A percentile compares a stretch with the other conserved stretches of the same genome.
These are phyloP conservation scores for Diaporthe ilicicola DNA, from an alignment of 2,329 filamentous ascomycete genomes.

Conservation along the genomic window DNA sequence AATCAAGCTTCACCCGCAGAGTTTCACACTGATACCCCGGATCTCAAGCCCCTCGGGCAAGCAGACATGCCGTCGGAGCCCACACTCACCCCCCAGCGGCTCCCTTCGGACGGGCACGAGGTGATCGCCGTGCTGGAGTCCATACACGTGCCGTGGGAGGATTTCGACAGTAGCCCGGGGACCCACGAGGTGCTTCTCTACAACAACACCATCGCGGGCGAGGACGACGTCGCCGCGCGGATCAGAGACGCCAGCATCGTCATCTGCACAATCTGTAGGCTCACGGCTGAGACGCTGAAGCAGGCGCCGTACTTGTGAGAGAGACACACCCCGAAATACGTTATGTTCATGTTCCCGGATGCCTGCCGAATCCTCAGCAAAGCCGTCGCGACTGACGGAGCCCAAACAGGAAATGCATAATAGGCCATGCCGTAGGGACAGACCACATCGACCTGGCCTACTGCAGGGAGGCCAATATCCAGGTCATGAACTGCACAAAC, in stretches of 20 bases:
- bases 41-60: neutral
- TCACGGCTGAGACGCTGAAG: conserved; percentile 34
- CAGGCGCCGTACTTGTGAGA: conserved; percentile 38
- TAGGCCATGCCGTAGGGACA: conserved; percentile 37
- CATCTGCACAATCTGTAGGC: conserved; percentile 37
- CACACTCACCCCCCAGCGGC: conserved; percentile 11
- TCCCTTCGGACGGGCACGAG: conserved; percentile 28
- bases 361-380: too few species aligned
- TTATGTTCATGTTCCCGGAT: too few species aligned
- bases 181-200: conserved; percentile 31
- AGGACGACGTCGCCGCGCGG: conserved; percentile 32
- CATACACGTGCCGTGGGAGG: conserved; percentile 31
- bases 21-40: too few species aligned
- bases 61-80: conserved; percentile 20
- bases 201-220: conserved; percentile 19
- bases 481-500: conserved; percentile 36
- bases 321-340: too few species aligned
- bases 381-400: neutral
- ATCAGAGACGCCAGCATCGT: conserved; percentile 40
- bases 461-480: conserved; percentile 35
- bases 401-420: conserved; percentile 36
- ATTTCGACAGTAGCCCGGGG: conserved; percentile 4
- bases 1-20: fast-evolving
- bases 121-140: conserved; percentile 32
- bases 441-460: conserved; percentile 38